phyloP scores from a whole-genome alignment of 2,329 filamentous ascomycete genomes.

The Penicillium sp. region DNA sequence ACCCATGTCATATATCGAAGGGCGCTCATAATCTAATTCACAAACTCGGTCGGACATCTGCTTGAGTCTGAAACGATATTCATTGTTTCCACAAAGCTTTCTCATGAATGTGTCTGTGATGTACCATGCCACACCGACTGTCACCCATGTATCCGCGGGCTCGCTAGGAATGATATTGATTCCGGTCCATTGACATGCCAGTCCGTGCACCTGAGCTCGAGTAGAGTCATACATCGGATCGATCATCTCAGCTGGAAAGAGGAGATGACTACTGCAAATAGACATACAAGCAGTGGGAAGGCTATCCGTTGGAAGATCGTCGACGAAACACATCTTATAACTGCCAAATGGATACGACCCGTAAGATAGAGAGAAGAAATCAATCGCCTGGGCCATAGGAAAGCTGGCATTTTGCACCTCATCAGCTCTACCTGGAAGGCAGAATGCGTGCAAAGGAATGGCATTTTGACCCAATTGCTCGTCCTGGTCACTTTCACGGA shows the following conservation, averaged over 20 bases:
- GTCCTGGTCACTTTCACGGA: slow-evolving; percentile 85
- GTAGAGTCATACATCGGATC: slow-evolving; percentile 82
- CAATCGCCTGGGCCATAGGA: slow-evolving; percentile 80
- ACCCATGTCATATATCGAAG: slow-evolving; percentile 79
- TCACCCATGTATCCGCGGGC: slow-evolving; percentile 80
- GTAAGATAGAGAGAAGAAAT: slow-evolving; percentile 84
- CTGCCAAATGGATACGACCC: slow-evolving; percentile 87
- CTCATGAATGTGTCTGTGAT: slow-evolving; percentile 94
- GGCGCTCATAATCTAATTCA: slow-evolving; percentile 75
- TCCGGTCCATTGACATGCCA: slow-evolving; percentile 92
- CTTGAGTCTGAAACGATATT: slow-evolving; percentile 89
- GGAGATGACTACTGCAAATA: slow-evolving; percentile 79
- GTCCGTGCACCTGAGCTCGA: slow-evolving; percentile 73
- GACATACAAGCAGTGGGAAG: slow-evolving; percentile 78
- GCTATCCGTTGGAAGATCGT: slow-evolving; percentile 77
- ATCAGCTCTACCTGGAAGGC: slow-evolving; percentile 75
- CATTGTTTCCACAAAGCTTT: slow-evolving; percentile 87
- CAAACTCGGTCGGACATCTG: slow-evolving; percentile 77
- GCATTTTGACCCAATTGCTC: slow-evolving; percentile 86
- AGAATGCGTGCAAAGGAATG: slow-evolving; percentile 86
- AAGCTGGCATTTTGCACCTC: slow-evolving; percentile 86
- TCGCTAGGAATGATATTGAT: slow-evolving; percentile 86
- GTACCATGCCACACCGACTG: slow-evolving; percentile 86
- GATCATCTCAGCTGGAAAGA: slow-evolving; percentile 81
- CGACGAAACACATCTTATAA: slow-evolving; percentile 92